Conservation (phyloP, 176 grass and related monocot genomes). For the Saccharum spontaneum region DNA sequence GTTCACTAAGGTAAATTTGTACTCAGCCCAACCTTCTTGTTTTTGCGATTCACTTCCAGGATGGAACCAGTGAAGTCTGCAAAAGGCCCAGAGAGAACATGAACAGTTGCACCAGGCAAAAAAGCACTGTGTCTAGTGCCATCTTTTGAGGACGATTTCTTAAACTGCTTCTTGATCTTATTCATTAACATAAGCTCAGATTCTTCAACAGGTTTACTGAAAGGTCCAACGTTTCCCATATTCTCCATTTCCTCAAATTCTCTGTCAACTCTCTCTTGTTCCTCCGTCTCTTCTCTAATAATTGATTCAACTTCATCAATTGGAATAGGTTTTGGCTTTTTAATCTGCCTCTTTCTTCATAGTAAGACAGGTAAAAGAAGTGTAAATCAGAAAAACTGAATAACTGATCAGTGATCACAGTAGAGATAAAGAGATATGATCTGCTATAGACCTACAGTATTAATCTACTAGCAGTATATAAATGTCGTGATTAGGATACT, state of each 20-base stretch:
- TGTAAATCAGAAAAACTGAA: constrained; percentile 1
- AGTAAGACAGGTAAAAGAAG: constrained; percentile 1
- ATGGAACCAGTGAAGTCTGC: constrained; percentile 69
- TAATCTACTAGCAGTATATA: not conserved
- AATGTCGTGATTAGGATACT: not conserved
- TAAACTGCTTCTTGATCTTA: constrained; percentile 44
- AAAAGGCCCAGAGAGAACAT: constrained; percentile 72
- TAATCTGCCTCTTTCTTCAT: constrained; percentile 80
- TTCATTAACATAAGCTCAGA: constrained; percentile 48
- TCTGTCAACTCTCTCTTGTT: constrained; percentile 66
- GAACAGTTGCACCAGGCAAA: constrained; percentile 55
- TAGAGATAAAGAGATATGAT: not conserved
- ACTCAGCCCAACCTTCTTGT: constrained; percentile 58
- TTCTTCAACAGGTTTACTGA: constrained; percentile 41
- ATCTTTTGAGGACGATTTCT: constrained; percentile 44
- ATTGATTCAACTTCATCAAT: constrained; percentile 73
- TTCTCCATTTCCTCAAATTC: constrained; percentile 64
- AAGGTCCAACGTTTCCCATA: constrained; percentile 21
- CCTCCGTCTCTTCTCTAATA: constrained; percentile 67
- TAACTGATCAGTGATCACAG: not conserved
- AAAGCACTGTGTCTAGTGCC: constrained; percentile 24
- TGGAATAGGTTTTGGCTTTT: constrained; percentile 79
- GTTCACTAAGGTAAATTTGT: not conserved
- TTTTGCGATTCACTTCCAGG: constrained; percentile 62
- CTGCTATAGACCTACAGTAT: not conserved